phyloP scores from a whole-genome alignment of 768 basidiomycete species.

The Suillus tomentosus region DNA sequence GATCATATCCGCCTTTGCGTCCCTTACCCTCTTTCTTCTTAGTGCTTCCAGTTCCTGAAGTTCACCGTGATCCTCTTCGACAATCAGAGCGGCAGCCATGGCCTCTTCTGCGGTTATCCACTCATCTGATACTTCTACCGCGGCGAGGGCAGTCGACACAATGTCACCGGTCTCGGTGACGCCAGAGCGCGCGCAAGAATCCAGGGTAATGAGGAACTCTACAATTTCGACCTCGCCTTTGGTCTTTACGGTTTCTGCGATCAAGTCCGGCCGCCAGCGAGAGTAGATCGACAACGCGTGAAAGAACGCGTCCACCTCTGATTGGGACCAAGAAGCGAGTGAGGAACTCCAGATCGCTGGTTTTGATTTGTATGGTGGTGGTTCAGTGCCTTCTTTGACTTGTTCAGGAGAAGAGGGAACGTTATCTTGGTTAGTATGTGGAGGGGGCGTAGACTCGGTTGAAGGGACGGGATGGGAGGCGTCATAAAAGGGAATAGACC shows the following conservation, averaged over 20 bases:
- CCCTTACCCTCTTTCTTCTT: constrained; percentile 9
- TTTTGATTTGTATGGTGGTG: not conserved
- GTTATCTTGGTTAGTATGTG: not conserved
- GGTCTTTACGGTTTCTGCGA: constrained; percentile 64
- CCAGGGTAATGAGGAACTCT: constrained; percentile 61
- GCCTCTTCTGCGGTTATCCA: constrained; percentile 38
- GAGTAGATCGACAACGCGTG: constrained; percentile 67
- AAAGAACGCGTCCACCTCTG: constrained; percentile 76
- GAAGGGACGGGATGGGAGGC: too few relatives aligned
- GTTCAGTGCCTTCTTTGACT: not conserved
- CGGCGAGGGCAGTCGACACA: constrained; percentile 20
- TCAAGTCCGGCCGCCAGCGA: constrained; percentile 74
- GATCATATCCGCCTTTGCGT: constrained; percentile 14
- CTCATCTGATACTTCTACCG: constrained; percentile 38
- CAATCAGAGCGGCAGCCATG: constrained; percentile 30
- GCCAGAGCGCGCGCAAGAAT: constrained; percentile 33
- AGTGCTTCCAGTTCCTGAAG: not conserved
- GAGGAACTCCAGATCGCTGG: constrained; percentile 5
- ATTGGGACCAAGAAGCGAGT: constrained; percentile 52
- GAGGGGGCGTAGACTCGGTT: not conserved
- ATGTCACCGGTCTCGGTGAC: constrained; percentile 3
- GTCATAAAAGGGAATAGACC: not conserved
- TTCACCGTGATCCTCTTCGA: constrained; percentile 16
- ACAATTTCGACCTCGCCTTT: constrained; percentile 71
- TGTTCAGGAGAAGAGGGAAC: not conserved